Evolutionary conservation across 371 early-diverging fungal genomes (phyloP).

Genomic region (Apophysomyces trapeziformis): DNA sequence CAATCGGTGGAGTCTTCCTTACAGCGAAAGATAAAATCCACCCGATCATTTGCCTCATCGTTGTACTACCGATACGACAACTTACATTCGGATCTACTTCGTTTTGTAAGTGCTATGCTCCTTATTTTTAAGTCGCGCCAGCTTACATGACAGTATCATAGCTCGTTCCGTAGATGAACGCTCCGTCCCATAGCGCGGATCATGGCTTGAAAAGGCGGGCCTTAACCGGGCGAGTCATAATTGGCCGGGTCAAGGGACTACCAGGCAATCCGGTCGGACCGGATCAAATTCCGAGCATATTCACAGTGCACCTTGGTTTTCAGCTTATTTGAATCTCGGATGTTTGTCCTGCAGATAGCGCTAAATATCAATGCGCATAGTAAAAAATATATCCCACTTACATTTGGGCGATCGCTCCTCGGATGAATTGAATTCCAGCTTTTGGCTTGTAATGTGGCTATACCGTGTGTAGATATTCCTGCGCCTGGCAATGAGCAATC

Average conservation of each 20-base stretch:
- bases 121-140: too few relatives aligned
- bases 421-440: slow-evolving; percentile 2
- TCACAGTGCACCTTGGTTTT: slow-evolving; percentile 4
- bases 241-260: too few relatives aligned
- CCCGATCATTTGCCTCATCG: not conserved
- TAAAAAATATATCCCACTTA: not conserved
- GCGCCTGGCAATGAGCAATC: not conserved
- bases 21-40: not conserved
- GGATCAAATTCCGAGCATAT: too few relatives aligned
- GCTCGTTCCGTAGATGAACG: not conserved
- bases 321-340: not conserved
- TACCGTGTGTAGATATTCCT: not conserved
- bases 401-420: slow-evolving; percentile 3
- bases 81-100: not conserved
- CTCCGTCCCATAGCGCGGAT: slow-evolving; percentile 13
- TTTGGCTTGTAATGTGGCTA: not conserved
- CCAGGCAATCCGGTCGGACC: too few relatives aligned
- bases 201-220: too few relatives aligned
- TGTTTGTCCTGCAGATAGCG: slow-evolving; percentile 13
- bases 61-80: not conserved
- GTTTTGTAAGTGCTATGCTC: too few relatives aligned
- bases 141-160: slow-evolving; percentile 2
- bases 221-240: too few relatives aligned
- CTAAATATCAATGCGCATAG: not conserved
- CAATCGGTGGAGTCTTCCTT: not conserved